These are phyloP conservation scores for Arthrobotrys megalospora DNA, from an alignment of 2,329 filamentous ascomycete species.

Conservation along the genomic window DNA sequence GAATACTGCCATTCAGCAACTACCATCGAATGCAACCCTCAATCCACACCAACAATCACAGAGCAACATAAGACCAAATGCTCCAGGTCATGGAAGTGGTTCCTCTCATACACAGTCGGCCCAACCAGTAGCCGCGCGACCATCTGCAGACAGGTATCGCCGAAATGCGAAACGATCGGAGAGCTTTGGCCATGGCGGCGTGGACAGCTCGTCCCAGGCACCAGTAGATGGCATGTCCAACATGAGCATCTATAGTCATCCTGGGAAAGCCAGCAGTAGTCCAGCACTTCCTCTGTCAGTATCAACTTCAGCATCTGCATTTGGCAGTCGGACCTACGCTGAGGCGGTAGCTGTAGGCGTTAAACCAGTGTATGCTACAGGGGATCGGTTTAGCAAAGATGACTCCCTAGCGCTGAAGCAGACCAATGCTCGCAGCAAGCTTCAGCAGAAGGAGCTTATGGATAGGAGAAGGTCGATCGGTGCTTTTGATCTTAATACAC, in stretches of 20 bases:
- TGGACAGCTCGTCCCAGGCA: slow-evolving; percentile 69
- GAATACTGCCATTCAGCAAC: slow-evolving; percentile 67
- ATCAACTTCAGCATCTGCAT: slow-evolving; percentile 69
- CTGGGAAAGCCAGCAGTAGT: slow-evolving; percentile 56
- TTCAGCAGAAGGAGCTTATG: slow-evolving; percentile 62
- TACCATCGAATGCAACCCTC: slow-evolving; percentile 68
- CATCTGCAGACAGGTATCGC: slow-evolving; percentile 64
- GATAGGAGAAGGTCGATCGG: slow-evolving; percentile 64
- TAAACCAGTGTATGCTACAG: slow-evolving; percentile 51
- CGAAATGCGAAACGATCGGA: slow-evolving; percentile 62
- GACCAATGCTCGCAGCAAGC: slow-evolving; percentile 40
- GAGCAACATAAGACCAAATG: slow-evolving; percentile 67
- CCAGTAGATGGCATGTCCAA: slow-evolving; percentile 69
- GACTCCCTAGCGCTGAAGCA: slow-evolving; percentile 46
- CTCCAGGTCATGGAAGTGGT: slow-evolving; percentile 22
- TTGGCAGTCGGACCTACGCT: slow-evolving; percentile 74
- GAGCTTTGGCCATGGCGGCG: slow-evolving; percentile 41
- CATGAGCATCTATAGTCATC: slow-evolving; percentile 63
- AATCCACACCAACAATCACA: slow-evolving; percentile 67
- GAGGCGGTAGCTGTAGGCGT: slow-evolving; percentile 67
- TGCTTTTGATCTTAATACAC: slow-evolving; percentile 61
- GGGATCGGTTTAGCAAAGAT: slow-evolving; percentile 63
- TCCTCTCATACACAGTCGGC: slow-evolving; percentile 40
- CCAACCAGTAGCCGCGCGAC: slow-evolving; percentile 64
- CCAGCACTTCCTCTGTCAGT: slow-evolving; percentile 60